These are phyloP conservation scores for Colletotrichum sidae DNA, from an alignment of 2,329 filamentous ascomycete genomes.

Conservation along the genomic window DNA sequence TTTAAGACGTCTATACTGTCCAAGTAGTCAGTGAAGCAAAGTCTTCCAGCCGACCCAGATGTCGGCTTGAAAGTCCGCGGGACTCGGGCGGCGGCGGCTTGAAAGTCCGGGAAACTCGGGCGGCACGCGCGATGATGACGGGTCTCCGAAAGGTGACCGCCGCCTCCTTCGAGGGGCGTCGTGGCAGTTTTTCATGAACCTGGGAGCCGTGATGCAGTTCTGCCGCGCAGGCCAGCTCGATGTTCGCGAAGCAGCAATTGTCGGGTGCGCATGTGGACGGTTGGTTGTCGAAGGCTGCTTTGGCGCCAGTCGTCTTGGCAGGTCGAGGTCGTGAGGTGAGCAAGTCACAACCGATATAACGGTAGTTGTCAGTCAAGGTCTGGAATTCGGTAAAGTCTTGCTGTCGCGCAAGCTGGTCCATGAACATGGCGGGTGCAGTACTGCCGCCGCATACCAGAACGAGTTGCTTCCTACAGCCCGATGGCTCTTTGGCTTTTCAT, in stretches of 20 bases:
- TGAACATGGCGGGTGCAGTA: constrained; percentile 58
- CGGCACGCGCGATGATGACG: too few relatives aligned
- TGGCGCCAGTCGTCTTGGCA: constrained; percentile 57
- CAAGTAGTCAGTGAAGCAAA: too few relatives aligned
- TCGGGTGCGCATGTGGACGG: constrained; percentile 46
- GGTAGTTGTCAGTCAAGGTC: constrained; percentile 6
- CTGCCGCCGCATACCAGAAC: constrained; percentile 60
- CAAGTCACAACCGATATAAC: constrained; percentile 48
- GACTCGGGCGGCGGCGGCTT: too few relatives aligned
- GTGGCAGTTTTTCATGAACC: too few relatives aligned
- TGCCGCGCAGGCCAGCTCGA: constrained; percentile 51
- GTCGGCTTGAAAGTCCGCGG: too few relatives aligned
- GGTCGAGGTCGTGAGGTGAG: constrained; percentile 54
- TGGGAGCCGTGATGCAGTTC: constrained; percentile 48
- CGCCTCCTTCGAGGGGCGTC: too few relatives aligned
- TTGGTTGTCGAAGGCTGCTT: constrained; percentile 58
- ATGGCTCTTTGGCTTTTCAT: constrained; percentile 44
- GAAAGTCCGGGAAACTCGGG: too few relatives aligned
- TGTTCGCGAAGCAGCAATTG: constrained; percentile 51
- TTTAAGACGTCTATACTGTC: constrained; percentile 40
- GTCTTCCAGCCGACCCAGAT: too few relatives aligned
- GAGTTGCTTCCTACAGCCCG: constrained; percentile 5
- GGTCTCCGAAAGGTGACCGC: too few relatives aligned
- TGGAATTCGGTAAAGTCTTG: constrained; percentile 29
- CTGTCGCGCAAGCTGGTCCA: constrained; percentile 42